A percentile compares a stretch with the other conserved stretches of the same genome.
phyloP scores from a whole-genome alignment of 257 asterid genomes.

The Solanum chiquidenum region DNA sequence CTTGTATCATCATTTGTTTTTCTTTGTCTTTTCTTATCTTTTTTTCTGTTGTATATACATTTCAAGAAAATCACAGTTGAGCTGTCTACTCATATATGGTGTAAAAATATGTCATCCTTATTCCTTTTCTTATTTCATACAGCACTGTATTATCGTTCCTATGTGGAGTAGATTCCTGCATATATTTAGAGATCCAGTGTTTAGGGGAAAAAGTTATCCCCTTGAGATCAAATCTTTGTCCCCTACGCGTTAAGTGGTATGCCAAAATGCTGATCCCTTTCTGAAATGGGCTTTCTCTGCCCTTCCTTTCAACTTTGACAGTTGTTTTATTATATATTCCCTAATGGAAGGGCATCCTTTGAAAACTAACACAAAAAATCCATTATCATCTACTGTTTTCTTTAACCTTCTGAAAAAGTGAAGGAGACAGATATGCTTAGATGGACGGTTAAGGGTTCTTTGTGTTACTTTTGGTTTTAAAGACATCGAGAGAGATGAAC shows the following conservation, averaged over 20 bases:
- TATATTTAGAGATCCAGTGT: background rate
- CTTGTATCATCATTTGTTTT: background rate
- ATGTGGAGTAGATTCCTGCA: background rate
- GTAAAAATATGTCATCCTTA: background rate
- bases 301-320: background rate
- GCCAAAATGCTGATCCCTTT: background rate
- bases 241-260: background rate
- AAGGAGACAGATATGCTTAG: background rate
- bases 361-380: background rate
- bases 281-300: background rate
- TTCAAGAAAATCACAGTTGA: background rate
- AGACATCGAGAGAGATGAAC: background rate
- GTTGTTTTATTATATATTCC: background rate
- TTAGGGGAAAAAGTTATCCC: background rate
- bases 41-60: background rate
- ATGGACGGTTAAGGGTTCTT: background rate
- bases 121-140: background rate
- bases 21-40: background rate
- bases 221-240: background rate
- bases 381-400: background rate
- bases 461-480: background rate
- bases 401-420: background rate
- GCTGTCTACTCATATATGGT: background rate
- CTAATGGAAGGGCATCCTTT: background rate
- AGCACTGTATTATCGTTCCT: background rate